phyloP scores from a whole-genome alignment of 352 stramenopile genomes.

The Lagenidium sp. region DNA sequence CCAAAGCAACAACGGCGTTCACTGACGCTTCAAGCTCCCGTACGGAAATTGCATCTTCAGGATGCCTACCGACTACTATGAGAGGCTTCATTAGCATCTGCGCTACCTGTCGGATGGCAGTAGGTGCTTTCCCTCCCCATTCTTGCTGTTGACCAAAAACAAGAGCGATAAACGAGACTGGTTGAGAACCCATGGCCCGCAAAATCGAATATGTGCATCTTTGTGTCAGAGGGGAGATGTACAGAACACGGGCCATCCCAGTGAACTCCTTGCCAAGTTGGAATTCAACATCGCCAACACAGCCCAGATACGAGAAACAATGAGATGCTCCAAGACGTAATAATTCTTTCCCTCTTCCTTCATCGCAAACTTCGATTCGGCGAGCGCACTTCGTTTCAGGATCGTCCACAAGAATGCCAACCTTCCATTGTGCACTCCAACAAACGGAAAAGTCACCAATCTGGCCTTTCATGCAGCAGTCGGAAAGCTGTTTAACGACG shows the following conservation, averaged over 20 bases:
- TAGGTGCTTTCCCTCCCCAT: conserved; percentile 1
- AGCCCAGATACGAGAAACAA: conserved; percentile 9
- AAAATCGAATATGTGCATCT: conserved; percentile 40
- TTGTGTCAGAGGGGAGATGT: conserved; percentile 40
- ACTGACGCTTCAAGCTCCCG: not conserved
- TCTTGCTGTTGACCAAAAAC: not conserved
- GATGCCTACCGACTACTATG: conserved; percentile 15
- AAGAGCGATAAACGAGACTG: conserved; percentile 19
- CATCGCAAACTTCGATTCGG: no score
- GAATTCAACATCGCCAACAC: conserved; percentile 31
- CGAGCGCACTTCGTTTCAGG: no score
- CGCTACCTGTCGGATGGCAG: conserved; percentile 12
- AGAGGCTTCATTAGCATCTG: conserved; percentile 28
- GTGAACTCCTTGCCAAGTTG: conserved; percentile 41
- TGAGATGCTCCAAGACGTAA: conserved; percentile 4
- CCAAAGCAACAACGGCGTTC: conserved; percentile 1
- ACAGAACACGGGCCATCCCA: conserved; percentile 17
- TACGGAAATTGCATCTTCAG: not conserved
- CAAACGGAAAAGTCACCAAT: no score
- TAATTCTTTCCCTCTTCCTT: conserved; percentile 1
- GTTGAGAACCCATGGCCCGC: conserved; percentile 20
- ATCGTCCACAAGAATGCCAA: no score
- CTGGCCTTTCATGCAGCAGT: no score
- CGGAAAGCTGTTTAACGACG: no score
- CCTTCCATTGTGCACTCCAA: no score